Base-by-base conservation (phyloP, 78 protist genomes). In the Dictyostelium brefeldianum region DNA sequence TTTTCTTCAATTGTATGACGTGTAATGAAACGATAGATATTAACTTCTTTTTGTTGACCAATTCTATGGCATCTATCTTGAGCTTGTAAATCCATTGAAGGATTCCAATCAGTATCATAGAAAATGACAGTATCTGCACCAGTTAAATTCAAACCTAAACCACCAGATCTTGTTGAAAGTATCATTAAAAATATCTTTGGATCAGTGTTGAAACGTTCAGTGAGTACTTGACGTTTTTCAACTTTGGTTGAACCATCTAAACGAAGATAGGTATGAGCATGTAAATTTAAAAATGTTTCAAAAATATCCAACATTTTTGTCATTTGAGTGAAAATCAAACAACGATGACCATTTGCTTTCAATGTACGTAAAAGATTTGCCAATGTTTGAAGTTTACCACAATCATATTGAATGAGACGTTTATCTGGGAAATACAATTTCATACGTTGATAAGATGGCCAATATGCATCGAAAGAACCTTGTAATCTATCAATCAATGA, bases 111-210 rank as follows among this genome's bases (percentile, higher is more conserved):
- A 5, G 97, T 78, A 96, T 98, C 99, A 78, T 98, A 98, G 80
- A 99, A 98, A 71, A 99, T 97, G 31, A 99, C 99, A 1, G 99
- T 98, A 84, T 99, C 99, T 2, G 99, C 99, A 81, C 99, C 99
- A 6, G 98, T 98, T 48, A 99, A 69, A 78, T 99, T 99, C 79
- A 99, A 78, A 36, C 99, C 99, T 0, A 99, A 51, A 17, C 99
- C 99, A 20, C 99, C 99, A 4, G 97, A 46, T 27, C 99, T 83
- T 9, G 99, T 99, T 3, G 98, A 95, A 6, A 97, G 91, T 51
- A 99, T 95, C 82, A 99, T 97, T 81, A 92, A 12, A 80, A 98
- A 98, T 70, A 96, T 85, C 69, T 80, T 59, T 14, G 71, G 27
- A 80, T 91, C 92, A 5, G 78, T 18, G 90, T 98, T 98, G 97